Conservation (phyloP, 148 eudicot species). For the Cornus kousa region DNA sequence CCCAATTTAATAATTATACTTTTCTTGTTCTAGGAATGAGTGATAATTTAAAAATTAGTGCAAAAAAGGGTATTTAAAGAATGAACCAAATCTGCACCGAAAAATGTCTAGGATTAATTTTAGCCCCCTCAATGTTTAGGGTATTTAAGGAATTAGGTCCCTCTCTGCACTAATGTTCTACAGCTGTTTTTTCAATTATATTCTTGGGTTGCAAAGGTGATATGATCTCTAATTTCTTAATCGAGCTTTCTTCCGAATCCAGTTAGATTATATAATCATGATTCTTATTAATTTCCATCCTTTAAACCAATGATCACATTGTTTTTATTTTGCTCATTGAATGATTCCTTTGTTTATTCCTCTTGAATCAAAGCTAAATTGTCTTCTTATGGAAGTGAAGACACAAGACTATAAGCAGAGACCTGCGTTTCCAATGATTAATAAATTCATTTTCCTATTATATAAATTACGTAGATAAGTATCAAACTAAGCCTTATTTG, state of each 20-base stretch:
- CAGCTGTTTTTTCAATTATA: neutral
- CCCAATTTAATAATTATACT: too few relatives aligned
- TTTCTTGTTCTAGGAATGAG: neutral
- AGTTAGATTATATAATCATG: neutral
- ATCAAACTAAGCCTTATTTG: neutral
- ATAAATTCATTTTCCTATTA: constrained; percentile 2
- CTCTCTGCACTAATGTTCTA: constrained; percentile 1
- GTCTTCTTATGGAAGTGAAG: constrained; percentile 10
- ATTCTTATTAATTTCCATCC: neutral
- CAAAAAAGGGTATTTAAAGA: neutral
- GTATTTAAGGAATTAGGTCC: neutral
- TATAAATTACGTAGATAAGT: neutral
- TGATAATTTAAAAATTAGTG: neutral
- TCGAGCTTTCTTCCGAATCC: neutral
- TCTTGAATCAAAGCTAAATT: constrained; percentile 6
- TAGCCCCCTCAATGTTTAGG: too few relatives aligned
- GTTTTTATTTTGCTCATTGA: neutral
- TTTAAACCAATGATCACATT: neutral
- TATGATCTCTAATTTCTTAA: neutral
- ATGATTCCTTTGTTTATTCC: neutral
- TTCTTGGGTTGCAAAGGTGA: neutral
- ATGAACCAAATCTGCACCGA: too few relatives aligned
- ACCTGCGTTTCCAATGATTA: neutral
- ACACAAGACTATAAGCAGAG: neutral
- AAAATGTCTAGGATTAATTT: too few relatives aligned